phyloP scores from a whole-genome alignment of 1,284 basidiomycete species.

The Uromyces viciae-fabae region DNA sequence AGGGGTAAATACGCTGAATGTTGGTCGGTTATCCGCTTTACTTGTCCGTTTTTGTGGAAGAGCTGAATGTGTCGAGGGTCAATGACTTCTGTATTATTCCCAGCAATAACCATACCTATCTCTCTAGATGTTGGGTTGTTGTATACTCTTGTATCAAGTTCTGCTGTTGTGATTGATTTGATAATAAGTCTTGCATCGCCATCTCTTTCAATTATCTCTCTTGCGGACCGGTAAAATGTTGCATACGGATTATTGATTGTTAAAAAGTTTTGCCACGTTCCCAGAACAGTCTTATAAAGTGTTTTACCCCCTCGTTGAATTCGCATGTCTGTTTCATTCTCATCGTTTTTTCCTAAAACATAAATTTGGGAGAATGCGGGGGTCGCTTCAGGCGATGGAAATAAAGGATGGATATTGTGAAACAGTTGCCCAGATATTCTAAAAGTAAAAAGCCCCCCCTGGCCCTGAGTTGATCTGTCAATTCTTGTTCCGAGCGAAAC shows the following conservation, averaged over 20 bases:
- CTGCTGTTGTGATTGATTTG: not conserved
- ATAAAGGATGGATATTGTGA: not conserved
- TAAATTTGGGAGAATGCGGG: conserved; percentile 13
- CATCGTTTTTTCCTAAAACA: not conserved
- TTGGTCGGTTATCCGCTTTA: not conserved
- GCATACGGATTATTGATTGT: not conserved
- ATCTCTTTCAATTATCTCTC: not conserved
- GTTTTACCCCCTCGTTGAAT: not conserved
- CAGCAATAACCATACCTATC: conserved; percentile 9
- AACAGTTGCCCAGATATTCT: not conserved
- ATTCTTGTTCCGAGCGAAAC: not conserved
- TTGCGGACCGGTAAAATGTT: not conserved
- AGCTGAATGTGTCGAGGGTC: not conserved
- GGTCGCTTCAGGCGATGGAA: not conserved
- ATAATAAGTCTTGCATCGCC: not conserved
- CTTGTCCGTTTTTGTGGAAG: not conserved
- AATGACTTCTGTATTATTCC: not conserved
- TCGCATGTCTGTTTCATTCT: not conserved
- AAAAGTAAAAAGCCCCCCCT: not conserved
- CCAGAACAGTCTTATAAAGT: not conserved
- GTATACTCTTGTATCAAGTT: not conserved
- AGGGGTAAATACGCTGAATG: not conserved
- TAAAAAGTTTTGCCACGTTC: not conserved
- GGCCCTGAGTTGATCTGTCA: not conserved
- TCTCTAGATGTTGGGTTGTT: not conserved